Base-by-base conservation (phyloP, 345 rosid genomes). In the Pistacia vera region DNA sequence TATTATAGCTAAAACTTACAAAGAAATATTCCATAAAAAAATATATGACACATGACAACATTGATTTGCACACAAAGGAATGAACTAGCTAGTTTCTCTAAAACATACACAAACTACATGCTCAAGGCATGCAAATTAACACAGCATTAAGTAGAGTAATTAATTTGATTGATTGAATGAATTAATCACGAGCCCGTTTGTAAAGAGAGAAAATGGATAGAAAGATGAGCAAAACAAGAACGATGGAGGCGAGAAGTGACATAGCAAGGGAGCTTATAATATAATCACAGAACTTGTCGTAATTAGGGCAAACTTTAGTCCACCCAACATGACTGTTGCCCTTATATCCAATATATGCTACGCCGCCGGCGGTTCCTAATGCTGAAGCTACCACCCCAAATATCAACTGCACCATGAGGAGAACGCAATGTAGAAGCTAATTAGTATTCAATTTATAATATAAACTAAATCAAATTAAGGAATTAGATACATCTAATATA, bases 311-410 rank as follows among this genome's bases (percentile, higher is more conserved):
- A 4, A 91, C 61, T 89, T 95, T 84, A 2, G 0, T 48, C 98
- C 98, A 90, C 0, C 67, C 1, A 6, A n/a, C 69, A 20, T 93
- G 91, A 2, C 54, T 78, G 76, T 93, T 91, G 48, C 98, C 98
- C 83, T 78, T 81, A 62, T 86, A 65, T 16, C 88, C 91, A 14
- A 90, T 67, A 56, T 94, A 94, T 11, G 76, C 97, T 11, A 90
- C 92, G 30, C 82, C 91, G 18, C 93, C 97, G 0, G 95, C 89
- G 35, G 98, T 66, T 0, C 97, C 98, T 1, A 90, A 85, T n/a
- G 93, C 97, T 17, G 97, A 86, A 5, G 94, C 92, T 33, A 91
- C 85, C 66, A 95, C 46, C 66, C 97, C 98, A 60, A 92, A 22
- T 76, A 91, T 67, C 77, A 95, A 67, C 98, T 95, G 83, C 83